Base-by-base conservation (phyloP, 768 basidiomycete species). In the Tubosaeta brunneosetosa region DNA sequence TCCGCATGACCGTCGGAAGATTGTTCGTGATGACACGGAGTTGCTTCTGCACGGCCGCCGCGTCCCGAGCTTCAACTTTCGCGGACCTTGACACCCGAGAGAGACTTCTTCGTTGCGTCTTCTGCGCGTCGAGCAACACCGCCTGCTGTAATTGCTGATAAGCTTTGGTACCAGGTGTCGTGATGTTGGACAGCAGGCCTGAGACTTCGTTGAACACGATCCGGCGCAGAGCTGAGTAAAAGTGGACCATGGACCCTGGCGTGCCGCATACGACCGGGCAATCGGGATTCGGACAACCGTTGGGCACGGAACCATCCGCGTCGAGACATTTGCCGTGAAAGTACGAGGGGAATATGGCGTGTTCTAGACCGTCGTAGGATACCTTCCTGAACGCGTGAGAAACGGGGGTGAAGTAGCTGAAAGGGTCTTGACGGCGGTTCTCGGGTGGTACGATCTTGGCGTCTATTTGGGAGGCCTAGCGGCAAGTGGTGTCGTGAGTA, bases 211-310 rank as follows among this genome's bases (percentile, higher is more conserved):
- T 70, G 67, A 72, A 83, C 12, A 74, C 80, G 64, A 84, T 79
- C 45, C 60, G 66, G 32, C 68, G 61, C 17, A 89, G 72, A 27
- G 59, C 73, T 8, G 71, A 46, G 67, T 76, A 89, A 70, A 81
- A 86, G 68, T 88, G 86, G 10, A 85, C 78, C 58, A 91, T 68
- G 3, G 87, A 89, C 10, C 88, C 87, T n/a, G 88, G 86, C 6
- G 88, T 90, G 61, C 88, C 87, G 56, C 88, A 90, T 31, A 88
- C 79, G 50, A 88, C 78, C 19, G 85, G 80, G 63, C 88, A 91
- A 61, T 89, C 81, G 33, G 87, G 86, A 58, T 89, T 86, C 9
- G 88, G 88, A 59, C 88, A 90, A 22, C 88, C 88, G 2, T 70
- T 48, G 14, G 87, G 88, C 37, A 85, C 78, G 51, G 74, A 68